A percentile compares a stretch with the other conserved stretches of the same genome.
Evolutionary conservation across 192 early-diverging fungal species (phyloP).

Genomic region (Cetraspora pellucida): DNA sequence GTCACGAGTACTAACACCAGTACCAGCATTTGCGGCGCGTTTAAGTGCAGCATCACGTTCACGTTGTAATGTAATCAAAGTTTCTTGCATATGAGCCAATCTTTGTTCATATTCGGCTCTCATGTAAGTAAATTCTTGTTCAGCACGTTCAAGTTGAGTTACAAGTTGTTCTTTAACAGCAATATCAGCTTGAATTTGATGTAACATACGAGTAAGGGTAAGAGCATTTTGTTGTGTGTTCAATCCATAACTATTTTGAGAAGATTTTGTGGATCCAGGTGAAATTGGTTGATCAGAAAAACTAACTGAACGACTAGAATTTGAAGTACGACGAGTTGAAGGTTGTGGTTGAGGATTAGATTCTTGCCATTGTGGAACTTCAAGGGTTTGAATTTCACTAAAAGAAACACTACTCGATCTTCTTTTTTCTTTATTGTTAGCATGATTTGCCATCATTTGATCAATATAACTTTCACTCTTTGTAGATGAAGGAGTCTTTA

Average conservation of each 20-base stretch:
- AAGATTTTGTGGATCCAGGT: conserved; percentile 4
- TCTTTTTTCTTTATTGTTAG: conserved; percentile 11
- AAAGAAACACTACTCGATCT: conserved; percentile 27
- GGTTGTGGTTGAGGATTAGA: conserved; percentile 4
- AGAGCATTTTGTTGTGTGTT: conserved; percentile 36
- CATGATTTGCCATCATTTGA: conserved; percentile 22
- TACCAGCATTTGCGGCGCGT: conserved; percentile 42
- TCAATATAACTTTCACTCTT: conserved; percentile 35
- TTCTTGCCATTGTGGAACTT: conserved; percentile 33
- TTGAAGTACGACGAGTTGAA: conserved; percentile 26
- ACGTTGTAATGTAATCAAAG: conserved; percentile 53
- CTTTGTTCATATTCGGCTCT: conserved; percentile 71
- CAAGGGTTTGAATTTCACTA: conserved; percentile 32
- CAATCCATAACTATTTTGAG: conserved; percentile 27
- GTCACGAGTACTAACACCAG: conserved; percentile 37
- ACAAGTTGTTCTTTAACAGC: conserved; percentile 65
- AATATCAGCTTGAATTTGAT: conserved; percentile 63
- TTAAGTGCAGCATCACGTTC: conserved; percentile 70
- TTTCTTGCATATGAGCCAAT: conserved; percentile 59
- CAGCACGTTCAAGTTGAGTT: conserved; percentile 54
- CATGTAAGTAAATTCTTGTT: conserved; percentile 62
- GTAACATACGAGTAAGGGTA: conserved; percentile 46
- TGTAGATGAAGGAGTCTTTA: conserved; percentile 27
- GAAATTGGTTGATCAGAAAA: conserved; percentile 22
- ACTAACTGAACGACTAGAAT: conserved; percentile 29